Percentiles rank a stretch among this genome's conserved stretches.
Conservation (phyloP, 306 rosid species). For the Cucumis sativus region DNA sequence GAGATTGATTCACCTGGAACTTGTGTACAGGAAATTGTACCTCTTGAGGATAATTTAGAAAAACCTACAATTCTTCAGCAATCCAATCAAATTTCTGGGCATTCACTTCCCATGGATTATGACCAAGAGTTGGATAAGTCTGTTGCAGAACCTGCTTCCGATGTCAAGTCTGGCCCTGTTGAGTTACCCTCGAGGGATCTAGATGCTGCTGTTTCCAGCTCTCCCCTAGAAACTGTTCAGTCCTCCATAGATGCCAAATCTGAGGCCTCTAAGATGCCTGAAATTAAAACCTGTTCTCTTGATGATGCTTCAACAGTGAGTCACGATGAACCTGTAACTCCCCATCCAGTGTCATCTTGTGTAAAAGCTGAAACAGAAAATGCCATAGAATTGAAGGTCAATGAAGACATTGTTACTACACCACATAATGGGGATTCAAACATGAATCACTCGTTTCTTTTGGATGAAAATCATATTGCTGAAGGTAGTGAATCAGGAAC, state of each 20-base stretch:
- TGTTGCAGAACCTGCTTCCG: constrained; percentile 15
- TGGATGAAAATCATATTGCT: constrained; percentile 39
- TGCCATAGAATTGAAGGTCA: constrained; percentile 24
- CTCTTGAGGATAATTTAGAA: constrained; percentile 14
- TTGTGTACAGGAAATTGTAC: constrained; percentile 1
- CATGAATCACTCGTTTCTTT: constrained; percentile 32
- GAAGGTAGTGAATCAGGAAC: constrained; percentile 88
- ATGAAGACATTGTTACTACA: constrained; percentile 32
- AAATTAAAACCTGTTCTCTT: constrained; percentile 12
- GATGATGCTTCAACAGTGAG: constrained; percentile 15
- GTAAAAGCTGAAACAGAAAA: constrained; percentile 20
- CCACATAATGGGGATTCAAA: constrained; percentile 46
- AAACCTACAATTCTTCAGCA: constrained; percentile 11
- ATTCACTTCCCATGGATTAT: constrained; percentile 13
- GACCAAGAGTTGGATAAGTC: constrained; percentile 19
- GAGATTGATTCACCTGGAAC: background rate
- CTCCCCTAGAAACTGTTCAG: constrained; percentile 17
- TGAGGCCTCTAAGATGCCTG: constrained; percentile 31
- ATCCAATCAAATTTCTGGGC: constrained; percentile 17
- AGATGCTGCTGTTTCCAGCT: background rate
- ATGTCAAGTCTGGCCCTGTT: constrained; percentile 20
- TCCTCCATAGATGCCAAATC: constrained; percentile 26
- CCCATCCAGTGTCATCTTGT: constrained; percentile 25
- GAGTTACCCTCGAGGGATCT: constrained; percentile 15
- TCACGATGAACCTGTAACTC: constrained; percentile 22